Percentiles rank a stretch among this genome's conserved stretches.
These are phyloP conservation scores for Rubroboletus pulcherrimus DNA, from an alignment of 768 basidiomycete species.

Conservation along the genomic window DNA sequence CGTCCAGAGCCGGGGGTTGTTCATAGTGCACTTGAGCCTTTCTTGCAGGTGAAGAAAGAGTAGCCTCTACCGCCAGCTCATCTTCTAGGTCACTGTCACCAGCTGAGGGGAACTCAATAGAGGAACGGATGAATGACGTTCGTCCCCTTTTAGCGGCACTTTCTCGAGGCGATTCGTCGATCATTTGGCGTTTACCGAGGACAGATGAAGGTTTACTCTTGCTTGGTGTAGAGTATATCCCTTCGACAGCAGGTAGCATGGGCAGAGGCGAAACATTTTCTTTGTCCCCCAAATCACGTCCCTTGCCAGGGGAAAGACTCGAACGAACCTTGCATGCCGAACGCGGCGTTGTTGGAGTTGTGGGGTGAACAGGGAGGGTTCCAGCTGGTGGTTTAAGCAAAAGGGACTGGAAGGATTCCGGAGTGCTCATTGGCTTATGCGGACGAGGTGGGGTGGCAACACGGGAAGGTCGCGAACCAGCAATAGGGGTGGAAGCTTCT, in stretches of 20 bases:
- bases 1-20: background rate
- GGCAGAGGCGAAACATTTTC: conserved; percentile 54
- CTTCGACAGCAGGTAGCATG: conserved; percentile 41
- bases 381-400: conserved; percentile 25
- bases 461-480: conserved; percentile 17
- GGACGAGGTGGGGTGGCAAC: conserved; percentile 35
- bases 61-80: conserved; percentile 24
- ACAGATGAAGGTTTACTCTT: conserved; percentile 20
- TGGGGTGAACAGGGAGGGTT: conserved; percentile 25
- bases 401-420: conserved; percentile 30
- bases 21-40: conserved; percentile 2
- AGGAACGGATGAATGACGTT: conserved; percentile 30
- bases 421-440: conserved; percentile 32
- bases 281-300: conserved; percentile 44
- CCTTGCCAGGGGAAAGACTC: conserved; percentile 36
- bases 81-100: conserved; percentile 30
- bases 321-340: conserved; percentile 16
- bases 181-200: conserved; percentile 45
- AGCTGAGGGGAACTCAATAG: conserved; percentile 26
- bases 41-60: conserved; percentile 20
- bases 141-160: conserved; percentile 26
- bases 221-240: conserved; percentile 37
- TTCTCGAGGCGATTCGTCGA: conserved; percentile 34
- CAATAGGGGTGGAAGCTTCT: conserved; percentile 30
- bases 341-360: conserved; percentile 34